Percentiles rank a stretch among this genome's conserved stretches.
These are phyloP conservation scores for Eutypa lata DNA, from an alignment of 2,329 filamentous ascomycete species.

Conservation along the genomic window DNA sequence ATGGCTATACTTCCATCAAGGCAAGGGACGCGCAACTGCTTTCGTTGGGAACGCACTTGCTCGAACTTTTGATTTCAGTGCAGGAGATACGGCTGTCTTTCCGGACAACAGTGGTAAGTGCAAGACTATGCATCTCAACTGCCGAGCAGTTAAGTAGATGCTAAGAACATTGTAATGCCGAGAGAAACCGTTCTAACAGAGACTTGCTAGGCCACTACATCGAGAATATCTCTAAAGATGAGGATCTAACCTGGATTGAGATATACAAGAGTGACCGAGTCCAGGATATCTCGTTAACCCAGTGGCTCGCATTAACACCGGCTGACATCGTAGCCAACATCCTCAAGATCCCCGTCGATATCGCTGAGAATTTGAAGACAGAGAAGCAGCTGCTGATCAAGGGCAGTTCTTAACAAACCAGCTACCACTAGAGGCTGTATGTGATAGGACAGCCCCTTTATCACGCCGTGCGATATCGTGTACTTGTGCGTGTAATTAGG, in stretches of 20 bases:
- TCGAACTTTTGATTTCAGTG: conserved; percentile 64
- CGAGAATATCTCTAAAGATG: conserved; percentile 62
- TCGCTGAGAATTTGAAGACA: conserved; percentile 57
- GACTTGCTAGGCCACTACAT: conserved; percentile 56
- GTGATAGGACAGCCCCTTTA: too few species aligned
- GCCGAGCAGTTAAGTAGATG: not conserved
- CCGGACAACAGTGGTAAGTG: conserved; percentile 58
- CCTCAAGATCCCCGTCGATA: conserved; percentile 55
- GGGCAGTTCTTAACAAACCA: not conserved
- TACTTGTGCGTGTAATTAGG: too few species aligned
- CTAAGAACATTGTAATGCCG: not conserved
- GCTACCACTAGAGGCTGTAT: too few species aligned
- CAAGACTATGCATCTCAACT: not conserved
- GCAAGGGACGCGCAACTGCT: conserved; percentile 58
- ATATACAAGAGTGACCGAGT: conserved; percentile 67
- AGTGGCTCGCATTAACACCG: conserved; percentile 69
- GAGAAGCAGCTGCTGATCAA: conserved; percentile 59
- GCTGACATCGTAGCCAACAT: conserved; percentile 58
- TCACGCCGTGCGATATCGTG: too few species aligned
- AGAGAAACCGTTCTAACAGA: conserved; percentile 5
- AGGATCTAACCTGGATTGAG: conserved; percentile 66
- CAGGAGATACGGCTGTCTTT: conserved; percentile 67
- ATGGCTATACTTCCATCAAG: conserved; percentile 69
- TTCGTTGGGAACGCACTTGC: conserved; percentile 60
- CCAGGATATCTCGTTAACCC: conserved; percentile 62